phyloP scores from a whole-genome alignment of 1,139 yeast genomes.

The Kurtzmaniella quercitrusa region DNA sequence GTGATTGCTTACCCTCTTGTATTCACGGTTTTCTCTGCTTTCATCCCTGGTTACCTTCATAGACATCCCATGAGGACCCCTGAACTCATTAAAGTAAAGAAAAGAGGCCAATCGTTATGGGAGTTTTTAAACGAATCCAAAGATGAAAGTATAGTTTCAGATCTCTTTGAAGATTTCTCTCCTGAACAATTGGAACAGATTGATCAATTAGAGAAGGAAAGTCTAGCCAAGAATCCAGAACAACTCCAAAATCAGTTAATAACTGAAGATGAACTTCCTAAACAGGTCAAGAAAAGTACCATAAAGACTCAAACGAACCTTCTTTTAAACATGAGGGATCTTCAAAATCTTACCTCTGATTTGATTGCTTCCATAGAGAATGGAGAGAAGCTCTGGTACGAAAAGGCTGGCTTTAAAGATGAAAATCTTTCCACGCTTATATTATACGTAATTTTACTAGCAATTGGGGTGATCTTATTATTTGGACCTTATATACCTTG shows the following conservation, averaged over 20 bases:
- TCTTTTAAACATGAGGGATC: conserved; percentile 53
- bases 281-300: conserved; percentile 11
- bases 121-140: conserved; percentile 45
- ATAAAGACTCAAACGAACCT: conserved; percentile 39
- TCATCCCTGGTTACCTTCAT: conserved; percentile 67
- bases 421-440: conserved; percentile 64
- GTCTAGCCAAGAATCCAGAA: not conserved
- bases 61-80: conserved; percentile 62
- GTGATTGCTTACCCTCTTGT: conserved; percentile 62
- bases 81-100: conserved; percentile 37
- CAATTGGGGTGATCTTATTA: conserved; percentile 34
- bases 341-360: conserved; percentile 60
- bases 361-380: conserved; percentile 48
- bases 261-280: not conserved
- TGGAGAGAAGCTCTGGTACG: conserved; percentile 53
- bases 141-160: conserved; percentile 36
- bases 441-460: conserved; percentile 34
- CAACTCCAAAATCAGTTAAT: not conserved
- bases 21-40: conserved; percentile 50
- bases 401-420: conserved; percentile 69
- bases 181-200: conserved; percentile 12
- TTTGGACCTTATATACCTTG: conserved; percentile 68
- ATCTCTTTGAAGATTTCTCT: conserved; percentile 24
- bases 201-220: conserved; percentile 10
- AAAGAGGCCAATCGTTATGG: conserved; percentile 54